phyloP scores from a whole-genome alignment of 2,329 filamentous ascomycete genomes.

The Lasiodiplodia gonubiensis region DNA sequence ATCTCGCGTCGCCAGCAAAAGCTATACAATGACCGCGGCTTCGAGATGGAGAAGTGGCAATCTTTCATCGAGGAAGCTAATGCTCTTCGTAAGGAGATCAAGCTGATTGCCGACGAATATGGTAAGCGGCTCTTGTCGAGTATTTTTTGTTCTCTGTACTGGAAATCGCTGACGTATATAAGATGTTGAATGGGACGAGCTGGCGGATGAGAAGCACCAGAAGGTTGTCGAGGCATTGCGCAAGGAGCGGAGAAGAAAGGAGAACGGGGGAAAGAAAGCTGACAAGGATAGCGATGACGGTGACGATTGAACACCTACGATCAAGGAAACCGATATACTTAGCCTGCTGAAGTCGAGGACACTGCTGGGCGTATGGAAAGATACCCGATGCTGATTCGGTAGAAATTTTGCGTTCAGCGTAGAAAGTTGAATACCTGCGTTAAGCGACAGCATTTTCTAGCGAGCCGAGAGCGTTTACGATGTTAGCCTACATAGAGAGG shows the following conservation, averaged over 20 bases:
- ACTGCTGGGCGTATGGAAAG: background rate
- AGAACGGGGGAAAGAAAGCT: slow-evolving; percentile 34
- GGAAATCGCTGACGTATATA: background rate
- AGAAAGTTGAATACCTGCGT: background rate
- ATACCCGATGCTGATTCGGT: background rate
- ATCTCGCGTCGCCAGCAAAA: slow-evolving; percentile 77
- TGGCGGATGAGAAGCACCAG: slow-evolving; percentile 71
- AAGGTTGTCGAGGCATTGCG: slow-evolving; percentile 59
- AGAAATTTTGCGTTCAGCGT: background rate
- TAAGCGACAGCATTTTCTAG: background rate
- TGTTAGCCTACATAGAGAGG: background rate
- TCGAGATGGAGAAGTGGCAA: slow-evolving; percentile 80
- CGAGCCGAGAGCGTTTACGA: background rate
- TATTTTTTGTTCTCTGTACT: background rate
- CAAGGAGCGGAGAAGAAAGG: slow-evolving; percentile 52
- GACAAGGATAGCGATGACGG: background rate
- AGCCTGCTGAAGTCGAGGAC: background rate
- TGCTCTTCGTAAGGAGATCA: slow-evolving; percentile 76
- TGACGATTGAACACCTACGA: background rate
- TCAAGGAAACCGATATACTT: background rate
- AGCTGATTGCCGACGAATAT: slow-evolving; percentile 80
- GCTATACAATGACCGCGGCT: slow-evolving; percentile 76
- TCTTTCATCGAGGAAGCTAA: slow-evolving; percentile 80
- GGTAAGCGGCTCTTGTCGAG: background rate
- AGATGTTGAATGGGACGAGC: slow-evolving; percentile 87